These are phyloP conservation scores for Tillandsia fasciculata DNA, from an alignment of 176 grass and related monocot genomes.

Conservation along the genomic window DNA sequence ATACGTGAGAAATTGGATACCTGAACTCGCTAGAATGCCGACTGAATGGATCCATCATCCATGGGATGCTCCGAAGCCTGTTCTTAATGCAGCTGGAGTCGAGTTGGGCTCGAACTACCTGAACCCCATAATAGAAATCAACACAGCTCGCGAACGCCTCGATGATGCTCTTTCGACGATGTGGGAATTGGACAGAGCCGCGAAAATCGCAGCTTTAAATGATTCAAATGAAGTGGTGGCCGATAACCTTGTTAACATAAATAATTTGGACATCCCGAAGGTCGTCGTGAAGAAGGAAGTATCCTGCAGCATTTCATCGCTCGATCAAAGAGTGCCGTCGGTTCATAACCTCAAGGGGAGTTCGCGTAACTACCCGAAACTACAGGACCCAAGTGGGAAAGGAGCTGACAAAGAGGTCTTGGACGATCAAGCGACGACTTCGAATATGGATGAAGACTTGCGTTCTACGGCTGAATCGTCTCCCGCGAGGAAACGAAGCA, in stretches of 20 bases:
- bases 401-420: not conserved
- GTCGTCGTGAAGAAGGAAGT: slow-evolving; percentile 58
- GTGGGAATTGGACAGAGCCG: slow-evolving; percentile 84
- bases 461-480: slow-evolving; percentile 52
- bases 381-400: slow-evolving; percentile 18
- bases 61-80: slow-evolving; percentile 71
- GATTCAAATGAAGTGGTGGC: slow-evolving; percentile 55
- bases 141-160: slow-evolving; percentile 53
- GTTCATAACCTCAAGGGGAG: slow-evolving; percentile 9
- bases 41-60: slow-evolving; percentile 93
- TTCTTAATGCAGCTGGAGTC: slow-evolving; percentile 70
- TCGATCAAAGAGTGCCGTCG: slow-evolving; percentile 38
- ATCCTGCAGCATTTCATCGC: slow-evolving; percentile 23
- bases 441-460: slow-evolving; percentile 34
- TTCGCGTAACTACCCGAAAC: slow-evolving; percentile 9
- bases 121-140: slow-evolving; percentile 59
- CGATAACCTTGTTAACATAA: slow-evolving; percentile 62
- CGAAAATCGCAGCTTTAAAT: slow-evolving; percentile 41
- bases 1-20: slow-evolving; percentile 88
- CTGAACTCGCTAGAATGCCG: slow-evolving; percentile 90
- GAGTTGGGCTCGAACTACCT: slow-evolving; percentile 86
- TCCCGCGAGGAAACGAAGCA: slow-evolving; percentile 60
- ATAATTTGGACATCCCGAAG: slow-evolving; percentile 64
- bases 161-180: slow-evolving; percentile 78
- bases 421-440: slow-evolving; percentile 1